phyloP scores from a whole-genome alignment of 306 rosid species.

The Bauhinia variegata region DNA sequence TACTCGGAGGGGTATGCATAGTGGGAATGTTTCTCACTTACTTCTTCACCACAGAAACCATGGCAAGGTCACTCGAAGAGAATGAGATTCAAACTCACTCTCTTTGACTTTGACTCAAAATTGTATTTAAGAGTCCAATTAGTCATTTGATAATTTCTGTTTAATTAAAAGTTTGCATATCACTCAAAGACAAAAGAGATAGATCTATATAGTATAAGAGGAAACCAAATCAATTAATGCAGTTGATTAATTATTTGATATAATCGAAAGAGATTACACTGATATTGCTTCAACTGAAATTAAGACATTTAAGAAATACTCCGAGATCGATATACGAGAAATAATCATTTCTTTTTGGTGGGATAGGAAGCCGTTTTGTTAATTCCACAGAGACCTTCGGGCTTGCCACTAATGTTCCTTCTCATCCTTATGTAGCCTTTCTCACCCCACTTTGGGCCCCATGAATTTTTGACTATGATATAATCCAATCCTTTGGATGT shows the following conservation, averaged over 20 bases:
- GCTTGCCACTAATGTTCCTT: constrained; percentile 62
- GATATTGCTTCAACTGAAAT: too few species aligned
- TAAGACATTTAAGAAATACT: too few species aligned
- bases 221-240: too few species aligned
- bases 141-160: too few species aligned
- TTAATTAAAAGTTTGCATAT: too few species aligned
- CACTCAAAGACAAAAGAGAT: too few species aligned
- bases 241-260: too few species aligned
- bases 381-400: constrained; percentile 84
- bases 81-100: constrained; percentile 46
- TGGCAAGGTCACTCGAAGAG: constrained; percentile 72
- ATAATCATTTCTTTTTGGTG: constrained; percentile 57
- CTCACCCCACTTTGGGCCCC: constrained; percentile 96
- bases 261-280: too few species aligned
- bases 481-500: constrained; percentile 74
- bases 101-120: too few species aligned
- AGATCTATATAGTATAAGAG: too few species aligned
- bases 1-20: constrained; percentile 64
- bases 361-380: constrained; percentile 92
- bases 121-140: too few species aligned
- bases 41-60: constrained; percentile 69
- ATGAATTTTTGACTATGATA: constrained; percentile 80
- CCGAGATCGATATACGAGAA: too few species aligned
- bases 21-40: constrained; percentile 63
- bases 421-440: constrained; percentile 81